Evolutionary conservation across 352 stramenopile species (phyloP), one percentile per base, ranked within the genome.

Genomic region (Globisporangium radiosum): DNA sequence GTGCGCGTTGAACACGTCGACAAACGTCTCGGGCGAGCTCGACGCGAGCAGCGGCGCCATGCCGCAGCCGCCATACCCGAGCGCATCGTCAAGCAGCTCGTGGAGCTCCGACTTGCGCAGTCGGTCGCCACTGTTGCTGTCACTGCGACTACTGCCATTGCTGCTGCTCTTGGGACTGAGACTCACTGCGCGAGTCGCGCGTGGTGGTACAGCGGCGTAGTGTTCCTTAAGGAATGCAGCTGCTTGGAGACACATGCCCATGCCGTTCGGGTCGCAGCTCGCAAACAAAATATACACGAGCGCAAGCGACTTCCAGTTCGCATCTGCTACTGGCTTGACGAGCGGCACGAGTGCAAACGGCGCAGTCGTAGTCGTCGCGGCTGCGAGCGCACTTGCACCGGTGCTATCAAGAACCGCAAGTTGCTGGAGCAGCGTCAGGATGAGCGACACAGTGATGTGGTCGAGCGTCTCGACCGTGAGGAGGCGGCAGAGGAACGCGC

Each of bases 161-260:
- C 51, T 63, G 0, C 8, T 56, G 43, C 42, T 45, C 37, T 50
- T 63, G 37, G 44, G 25, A 5, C 44, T 54, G 13, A 43, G 15
- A 7, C 59, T 65, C 17, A 33, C 47, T 25, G 19, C 44, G 17
- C 52, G 54, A 51, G 39, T 60, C 40, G 42, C 57, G 17, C 17
- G 64, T 38, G 11, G 19, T 39, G 11, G 25, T 44, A 37, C 13
- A 13, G 64, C 52, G 4, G 47, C 60, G 55, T 73, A 84, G 47
- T 81, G 77, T 45, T 89, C 78, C 37, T 85, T 82, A 5, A 94
- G 65, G 63, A 94, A 94, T 57, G 88, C 77, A 40, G 85, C 81
- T 9, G 76, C 72, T 38, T 77, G 72, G 14, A 80, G 56, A 43
- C 77, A 87, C 81, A 94, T 92, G 1, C 85, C 81, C 66, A 76